Conservation (phyloP, 257 asterid species). For the Mentha longifolia region DNA sequence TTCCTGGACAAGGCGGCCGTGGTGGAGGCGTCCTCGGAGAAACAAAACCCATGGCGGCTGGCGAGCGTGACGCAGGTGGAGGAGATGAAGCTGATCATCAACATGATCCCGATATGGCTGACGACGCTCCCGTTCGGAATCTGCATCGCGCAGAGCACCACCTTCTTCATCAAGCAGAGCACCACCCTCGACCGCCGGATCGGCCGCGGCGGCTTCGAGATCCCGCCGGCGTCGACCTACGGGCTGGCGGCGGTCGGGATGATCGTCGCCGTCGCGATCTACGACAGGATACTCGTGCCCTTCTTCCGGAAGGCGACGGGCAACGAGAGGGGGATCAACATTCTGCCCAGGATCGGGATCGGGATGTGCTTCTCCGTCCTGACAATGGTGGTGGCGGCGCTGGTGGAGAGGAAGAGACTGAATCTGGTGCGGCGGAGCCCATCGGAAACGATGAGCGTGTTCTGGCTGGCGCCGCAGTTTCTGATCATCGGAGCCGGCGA, state of each 20-base stretch:
- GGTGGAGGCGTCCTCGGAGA: constrained; percentile 37
- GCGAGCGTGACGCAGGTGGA: constrained; percentile 78
- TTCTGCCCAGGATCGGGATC: constrained; percentile 81
- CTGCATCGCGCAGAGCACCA: constrained; percentile 69
- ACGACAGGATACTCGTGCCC: constrained; percentile 73
- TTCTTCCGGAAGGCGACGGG: constrained; percentile 55
- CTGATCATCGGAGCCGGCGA: constrained; percentile 69
- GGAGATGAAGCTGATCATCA: constrained; percentile 71
- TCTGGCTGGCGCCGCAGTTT: constrained; percentile 92
- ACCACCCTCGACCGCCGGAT: constrained; percentile 54
- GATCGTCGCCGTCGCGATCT: constrained; percentile 60
- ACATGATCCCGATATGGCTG: constrained; percentile 84
- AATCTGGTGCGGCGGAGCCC: constrained; percentile 36
- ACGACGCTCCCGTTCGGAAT: constrained; percentile 80
- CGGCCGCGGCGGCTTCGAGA: constrained; percentile 33
- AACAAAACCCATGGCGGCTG: constrained; percentile 61
- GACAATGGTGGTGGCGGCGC: constrained; percentile 73
- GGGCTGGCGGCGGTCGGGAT: constrained; percentile 73
- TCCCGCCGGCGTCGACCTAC: constrained; percentile 77
- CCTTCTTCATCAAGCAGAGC: constrained; percentile 92
- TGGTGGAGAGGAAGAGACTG: constrained; percentile 67
- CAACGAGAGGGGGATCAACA: constrained; percentile 72
- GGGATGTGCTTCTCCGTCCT: constrained; percentile 67
- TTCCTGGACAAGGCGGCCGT: constrained; percentile 91
- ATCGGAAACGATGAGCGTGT: constrained; percentile 64